Evolutionary conservation across 441 rosid species (phyloP).

Genomic region (Hura crepitans): DNA sequence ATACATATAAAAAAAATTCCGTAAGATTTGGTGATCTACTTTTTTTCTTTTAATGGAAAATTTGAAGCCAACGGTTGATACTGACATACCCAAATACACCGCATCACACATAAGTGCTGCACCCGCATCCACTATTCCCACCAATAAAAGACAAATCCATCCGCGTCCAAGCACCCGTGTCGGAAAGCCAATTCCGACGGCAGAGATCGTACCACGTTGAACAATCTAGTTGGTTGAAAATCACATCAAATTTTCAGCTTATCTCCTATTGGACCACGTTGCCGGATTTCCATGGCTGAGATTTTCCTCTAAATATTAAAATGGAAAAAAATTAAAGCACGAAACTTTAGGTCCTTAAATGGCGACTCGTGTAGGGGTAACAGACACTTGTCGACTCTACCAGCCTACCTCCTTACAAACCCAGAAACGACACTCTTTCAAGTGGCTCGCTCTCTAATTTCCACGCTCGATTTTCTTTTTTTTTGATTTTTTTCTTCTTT

Average conservation of each 20-base stretch:
- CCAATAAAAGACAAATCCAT: conserved; percentile 6
- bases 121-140: neutral
- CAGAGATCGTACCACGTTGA: conserved; percentile 27
- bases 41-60: too few relatives aligned
- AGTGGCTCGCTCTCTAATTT: conserved; percentile 22
- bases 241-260: conserved; percentile 32
- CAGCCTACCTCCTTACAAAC: conserved; percentile 22
- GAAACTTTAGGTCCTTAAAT: conserved; percentile 43
- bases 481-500: neutral
- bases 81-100: neutral
- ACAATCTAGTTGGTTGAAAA: conserved; percentile 20
- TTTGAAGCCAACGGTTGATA: neutral
- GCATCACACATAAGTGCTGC: neutral
- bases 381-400: conserved; percentile 67
- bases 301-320: conserved; percentile 19
- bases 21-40: too few relatives aligned
- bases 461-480: conserved; percentile 4
- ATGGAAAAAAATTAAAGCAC: conserved; percentile 22
- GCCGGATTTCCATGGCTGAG: conserved; percentile 30
- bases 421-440: conserved; percentile 28
- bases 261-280: conserved; percentile 50
- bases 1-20: too few relatives aligned
- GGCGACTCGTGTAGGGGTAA: conserved; percentile 48
- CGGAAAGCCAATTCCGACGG: conserved; percentile 38
- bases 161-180: conserved; percentile 19